These are phyloP conservation scores for Citrullus colocynthis DNA, from an alignment of 306 rosid species.

Conservation along the genomic window DNA sequence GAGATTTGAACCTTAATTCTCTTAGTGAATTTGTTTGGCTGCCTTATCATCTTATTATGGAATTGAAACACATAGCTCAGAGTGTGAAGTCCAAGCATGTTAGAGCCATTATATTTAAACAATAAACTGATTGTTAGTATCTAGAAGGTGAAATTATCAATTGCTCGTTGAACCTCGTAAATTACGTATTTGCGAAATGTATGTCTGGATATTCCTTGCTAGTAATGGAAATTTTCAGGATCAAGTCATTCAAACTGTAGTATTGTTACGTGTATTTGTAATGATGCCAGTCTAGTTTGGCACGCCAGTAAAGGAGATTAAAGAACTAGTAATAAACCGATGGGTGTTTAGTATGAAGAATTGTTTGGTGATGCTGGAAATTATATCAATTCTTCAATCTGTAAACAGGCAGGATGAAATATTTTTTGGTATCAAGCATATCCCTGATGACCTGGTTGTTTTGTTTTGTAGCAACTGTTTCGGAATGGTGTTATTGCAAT, in stretches of 20 bases:
- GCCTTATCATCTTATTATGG: neutral
- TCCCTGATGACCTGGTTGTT: conserved; percentile 21
- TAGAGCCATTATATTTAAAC: neutral
- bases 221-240: neutral
- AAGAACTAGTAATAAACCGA: neutral
- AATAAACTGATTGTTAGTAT: neutral
- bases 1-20: neutral
- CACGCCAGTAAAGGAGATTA: neutral
- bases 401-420: neutral
- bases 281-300: neutral
- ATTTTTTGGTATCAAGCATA: conserved; percentile 7
- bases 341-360: neutral
- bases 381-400: neutral
- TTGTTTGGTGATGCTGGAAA: neutral
- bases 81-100: neutral
- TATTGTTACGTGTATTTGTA: neutral
- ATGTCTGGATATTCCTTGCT: neutral
- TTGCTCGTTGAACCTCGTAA: neutral
- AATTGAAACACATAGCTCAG: neutral
- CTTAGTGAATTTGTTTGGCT: neutral
- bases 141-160: neutral
- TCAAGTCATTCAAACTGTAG: neutral
- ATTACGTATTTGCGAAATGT: neutral
- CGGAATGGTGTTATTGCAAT: conserved; percentile 9
- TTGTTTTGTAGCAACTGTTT: conserved; percentile 28